Evolutionary conservation across 805 yeast genomes (phyloP).

Genomic region (Sporopachydermia lactativora): DNA sequence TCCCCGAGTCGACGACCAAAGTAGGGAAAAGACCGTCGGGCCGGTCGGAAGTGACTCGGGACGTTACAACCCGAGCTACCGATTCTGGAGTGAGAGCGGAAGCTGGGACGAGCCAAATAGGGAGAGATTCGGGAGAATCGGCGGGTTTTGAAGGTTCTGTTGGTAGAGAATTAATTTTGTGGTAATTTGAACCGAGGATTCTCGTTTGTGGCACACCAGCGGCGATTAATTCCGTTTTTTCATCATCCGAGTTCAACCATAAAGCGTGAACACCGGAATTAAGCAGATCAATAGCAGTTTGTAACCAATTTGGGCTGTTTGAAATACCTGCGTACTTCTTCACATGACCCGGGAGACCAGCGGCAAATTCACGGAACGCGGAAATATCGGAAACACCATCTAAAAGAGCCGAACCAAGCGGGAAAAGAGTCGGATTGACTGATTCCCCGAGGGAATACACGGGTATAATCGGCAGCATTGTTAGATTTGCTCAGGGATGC

Average conservation of each 20-base stretch:
- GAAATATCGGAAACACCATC: not conserved
- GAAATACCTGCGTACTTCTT: not conserved
- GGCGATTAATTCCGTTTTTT: not conserved
- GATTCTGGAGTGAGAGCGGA: too few species aligned
- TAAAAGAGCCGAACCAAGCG: not conserved
- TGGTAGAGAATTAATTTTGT: too few species aligned
- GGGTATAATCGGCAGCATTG: not conserved
- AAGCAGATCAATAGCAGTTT: not conserved
- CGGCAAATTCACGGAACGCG: not conserved
- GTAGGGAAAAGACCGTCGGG: conserved; percentile 78
- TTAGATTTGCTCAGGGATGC: too few species aligned
- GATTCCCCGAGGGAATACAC: not conserved
- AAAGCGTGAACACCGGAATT: not conserved
- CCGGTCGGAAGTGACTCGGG: conserved; percentile 63
- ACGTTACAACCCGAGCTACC: conserved; percentile 30
- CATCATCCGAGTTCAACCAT: not conserved
- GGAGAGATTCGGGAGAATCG: too few species aligned
- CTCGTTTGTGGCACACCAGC: not conserved
- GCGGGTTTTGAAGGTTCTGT: too few species aligned
- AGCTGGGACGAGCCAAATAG: too few species aligned
- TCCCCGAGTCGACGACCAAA: conserved; percentile 53
- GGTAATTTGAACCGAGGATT: not conserved
- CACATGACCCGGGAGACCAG: not conserved
- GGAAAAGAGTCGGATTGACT: not conserved
- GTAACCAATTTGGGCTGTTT: not conserved